Base-by-base conservation (phyloP, 768 basidiomycete species). In the Galerina sulciceps region DNA sequence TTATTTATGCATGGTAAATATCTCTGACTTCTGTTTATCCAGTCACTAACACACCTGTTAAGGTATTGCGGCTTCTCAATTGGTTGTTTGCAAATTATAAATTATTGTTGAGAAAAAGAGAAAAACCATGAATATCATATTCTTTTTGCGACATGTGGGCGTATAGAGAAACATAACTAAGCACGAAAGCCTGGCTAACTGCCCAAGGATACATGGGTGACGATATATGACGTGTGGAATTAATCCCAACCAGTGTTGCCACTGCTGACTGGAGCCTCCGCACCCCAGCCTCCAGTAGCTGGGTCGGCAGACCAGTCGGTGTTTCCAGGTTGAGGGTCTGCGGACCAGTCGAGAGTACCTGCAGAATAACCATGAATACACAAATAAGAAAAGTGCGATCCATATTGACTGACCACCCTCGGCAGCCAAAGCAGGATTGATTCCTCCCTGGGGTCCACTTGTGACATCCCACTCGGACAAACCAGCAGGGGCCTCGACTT, bases 241-340 rank as follows among this genome's bases (percentile, higher is more conserved):
- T 62, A 79, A 70, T 79, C 77, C 79, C 79, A 79, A 35, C 79
- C 78, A 42, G 69, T 57, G 37, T 60, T 55, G 34, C 72, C 76
- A 57, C 72, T 55, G 31, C 71, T 68, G 51, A 71, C 65, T 38
- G 69, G 60, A 2, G 74, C 66, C 44, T 77, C 79, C 36, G 78
- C 77, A 51, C 74, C 80, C 81, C 81, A 83, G 63, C 78, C 77
- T 55, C 74, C 75, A 56, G 79, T 76, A 55, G 82, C 70, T 44
- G 93, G 87, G 72, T 95, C 94, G 59, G 94, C 93, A 67, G 93
- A 78, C 95, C 95, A 97, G 80, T 96, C 94, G 49, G 83, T 79
- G 26, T 82, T 73, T 47, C 79, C 79, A 48, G 78, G 74, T 58
- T 81, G 74, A 50, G 80, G 69, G 36, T 93, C 90, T 14, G 90